These are phyloP conservation scores for Rhizophagus clarus DNA, from an alignment of 192 early-diverging fungal species.

Conservation along the genomic window DNA sequence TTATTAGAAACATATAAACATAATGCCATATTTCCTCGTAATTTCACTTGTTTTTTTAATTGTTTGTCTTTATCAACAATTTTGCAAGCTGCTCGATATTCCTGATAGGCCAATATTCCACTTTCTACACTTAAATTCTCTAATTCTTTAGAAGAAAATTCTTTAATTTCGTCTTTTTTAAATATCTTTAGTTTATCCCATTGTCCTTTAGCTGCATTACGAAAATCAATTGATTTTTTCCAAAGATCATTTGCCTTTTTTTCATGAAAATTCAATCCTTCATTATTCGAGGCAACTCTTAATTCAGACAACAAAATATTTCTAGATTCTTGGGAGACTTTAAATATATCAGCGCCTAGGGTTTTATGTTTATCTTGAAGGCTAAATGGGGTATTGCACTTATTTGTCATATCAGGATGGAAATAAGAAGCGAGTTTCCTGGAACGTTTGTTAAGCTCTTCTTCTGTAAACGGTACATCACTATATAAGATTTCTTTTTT, in stretches of 20 bases:
- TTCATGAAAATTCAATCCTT: slow-evolving; percentile 1
- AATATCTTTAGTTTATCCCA: not conserved
- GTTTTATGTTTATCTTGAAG: not conserved
- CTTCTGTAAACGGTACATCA: not conserved
- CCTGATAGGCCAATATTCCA: not conserved
- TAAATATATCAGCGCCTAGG: not conserved
- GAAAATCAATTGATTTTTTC: slow-evolving; percentile 1
- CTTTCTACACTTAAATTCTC: not conserved
- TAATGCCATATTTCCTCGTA: slow-evolving; percentile 17
- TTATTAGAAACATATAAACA: not conserved
- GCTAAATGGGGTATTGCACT: not conserved
- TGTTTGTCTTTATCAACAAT: not conserved
- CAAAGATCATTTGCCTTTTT: not conserved
- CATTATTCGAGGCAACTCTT: not conserved
- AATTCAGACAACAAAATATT: not conserved
- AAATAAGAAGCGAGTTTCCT: slow-evolving; percentile 9
- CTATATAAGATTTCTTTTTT: slow-evolving; percentile 5
- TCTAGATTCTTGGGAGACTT: not conserved
- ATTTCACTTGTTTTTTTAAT: slow-evolving; percentile 1
- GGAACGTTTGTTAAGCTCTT: not conserved
- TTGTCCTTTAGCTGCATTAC: not conserved
- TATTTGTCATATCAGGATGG: not conserved
- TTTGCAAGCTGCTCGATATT: slow-evolving; percentile 12
- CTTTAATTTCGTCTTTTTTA: not conserved
- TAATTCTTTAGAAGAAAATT: not conserved